Conservation (phyloP, 2,329 filamentous ascomycete genomes). For the Aplosporella prunicola region DNA sequence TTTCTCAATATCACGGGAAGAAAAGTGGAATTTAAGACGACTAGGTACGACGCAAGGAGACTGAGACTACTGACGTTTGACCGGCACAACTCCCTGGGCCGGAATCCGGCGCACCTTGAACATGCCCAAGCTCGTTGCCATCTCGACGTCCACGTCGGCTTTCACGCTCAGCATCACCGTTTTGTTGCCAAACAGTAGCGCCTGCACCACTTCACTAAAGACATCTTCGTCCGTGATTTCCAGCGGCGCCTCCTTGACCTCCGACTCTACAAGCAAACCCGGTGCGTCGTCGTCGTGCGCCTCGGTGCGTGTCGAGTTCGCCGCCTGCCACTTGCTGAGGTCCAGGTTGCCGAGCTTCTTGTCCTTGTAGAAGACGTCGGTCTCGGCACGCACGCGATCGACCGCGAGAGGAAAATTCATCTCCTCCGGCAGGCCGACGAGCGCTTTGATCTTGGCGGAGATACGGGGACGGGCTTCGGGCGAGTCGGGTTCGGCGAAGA, state of each 20-base stretch:
- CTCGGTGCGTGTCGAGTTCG: conserved; percentile 65
- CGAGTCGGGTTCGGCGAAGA: conserved; percentile 63
- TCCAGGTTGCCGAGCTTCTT: conserved; percentile 74
- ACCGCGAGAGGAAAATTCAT: conserved; percentile 81
- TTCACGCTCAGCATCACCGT: conserved; percentile 63
- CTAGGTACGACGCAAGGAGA: conserved; percentile 28
- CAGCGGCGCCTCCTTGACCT: conserved; percentile 69
- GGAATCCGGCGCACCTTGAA: conserved; percentile 77
- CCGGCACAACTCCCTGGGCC: conserved; percentile 70
- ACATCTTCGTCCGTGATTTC: conserved; percentile 71
- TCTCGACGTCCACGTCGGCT: conserved; percentile 72
- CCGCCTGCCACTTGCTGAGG: conserved; percentile 70
- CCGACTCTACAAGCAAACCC: conserved; percentile 63
- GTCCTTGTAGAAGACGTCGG: conserved; percentile 70
- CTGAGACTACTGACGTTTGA: conserved; percentile 79
- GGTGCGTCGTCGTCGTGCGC: conserved; percentile 48
- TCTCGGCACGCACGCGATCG: conserved; percentile 62
- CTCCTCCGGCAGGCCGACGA: conserved; percentile 70
- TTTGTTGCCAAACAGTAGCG: conserved; percentile 63
- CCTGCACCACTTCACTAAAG: conserved; percentile 72
- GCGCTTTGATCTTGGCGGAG: conserved; percentile 71
- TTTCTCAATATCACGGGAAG: conserved; percentile 5
- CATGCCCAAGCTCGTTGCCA: conserved; percentile 71
- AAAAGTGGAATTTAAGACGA: conserved; percentile 5
- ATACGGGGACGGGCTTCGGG: conserved; percentile 68